phyloP scores from a whole-genome alignment of 2,329 filamentous ascomycete species.

The Xylariales sp. region DNA sequence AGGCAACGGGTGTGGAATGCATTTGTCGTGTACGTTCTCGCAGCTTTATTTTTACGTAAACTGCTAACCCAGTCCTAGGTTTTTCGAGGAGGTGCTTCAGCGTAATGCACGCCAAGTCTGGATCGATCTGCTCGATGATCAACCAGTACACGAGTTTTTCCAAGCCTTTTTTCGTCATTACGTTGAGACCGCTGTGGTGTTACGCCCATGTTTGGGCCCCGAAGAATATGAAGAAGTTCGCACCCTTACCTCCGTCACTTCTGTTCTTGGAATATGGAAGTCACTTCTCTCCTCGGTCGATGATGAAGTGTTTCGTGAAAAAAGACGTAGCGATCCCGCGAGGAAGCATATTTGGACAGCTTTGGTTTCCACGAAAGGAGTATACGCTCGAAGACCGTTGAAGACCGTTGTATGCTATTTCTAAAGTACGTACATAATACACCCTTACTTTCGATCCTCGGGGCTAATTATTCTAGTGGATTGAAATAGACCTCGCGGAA shows the following conservation, averaged over 20 bases:
- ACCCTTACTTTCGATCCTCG: background rate
- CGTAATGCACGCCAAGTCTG: background rate
- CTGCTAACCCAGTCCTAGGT: background rate
- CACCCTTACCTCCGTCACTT: background rate
- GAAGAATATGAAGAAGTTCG: conserved; percentile 3
- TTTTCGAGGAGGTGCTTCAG: background rate
- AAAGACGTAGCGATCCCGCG: background rate
- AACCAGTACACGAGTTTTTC: background rate
- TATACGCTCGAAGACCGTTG: background rate
- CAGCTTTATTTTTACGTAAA: background rate
- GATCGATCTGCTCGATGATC: conserved; percentile 1
- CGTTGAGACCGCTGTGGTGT: background rate
- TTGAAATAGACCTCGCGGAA: background rate
- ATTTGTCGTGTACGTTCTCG: background rate
- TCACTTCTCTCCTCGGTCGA: background rate
- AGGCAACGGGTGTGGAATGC: background rate
- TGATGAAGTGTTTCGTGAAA: background rate
- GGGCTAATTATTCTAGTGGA: background rate
- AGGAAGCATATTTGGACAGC: background rate
- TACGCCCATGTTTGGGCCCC: background rate
- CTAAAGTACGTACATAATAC: background rate
- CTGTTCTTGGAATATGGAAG: conserved; percentile 1
- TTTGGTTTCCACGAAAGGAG: background rate
- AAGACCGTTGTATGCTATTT: background rate
- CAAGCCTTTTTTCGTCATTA: background rate